Evolutionary conservation across 2,329 filamentous ascomycete species (phyloP), one percentile per base, ranked within the genome.

Genomic region (Westerdykella aurantiaca): DNA sequence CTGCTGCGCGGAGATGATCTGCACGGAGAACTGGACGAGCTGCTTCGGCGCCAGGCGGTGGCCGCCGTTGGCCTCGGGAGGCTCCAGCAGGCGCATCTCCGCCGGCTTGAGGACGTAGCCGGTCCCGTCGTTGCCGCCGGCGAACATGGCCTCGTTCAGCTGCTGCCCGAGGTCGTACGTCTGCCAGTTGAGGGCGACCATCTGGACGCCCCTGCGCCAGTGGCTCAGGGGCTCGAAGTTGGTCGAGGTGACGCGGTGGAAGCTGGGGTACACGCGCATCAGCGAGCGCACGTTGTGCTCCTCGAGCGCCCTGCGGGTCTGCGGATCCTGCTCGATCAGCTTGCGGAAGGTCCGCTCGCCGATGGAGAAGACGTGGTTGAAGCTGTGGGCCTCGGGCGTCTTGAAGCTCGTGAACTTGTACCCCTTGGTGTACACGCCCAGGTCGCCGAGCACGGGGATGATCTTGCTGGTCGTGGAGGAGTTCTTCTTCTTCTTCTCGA

Each of bases 121-220:
- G 2, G 86, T 87, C 44, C 82, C 81, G 69, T 96, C 93, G 11
- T 79, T 83, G 35, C 88, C 88, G 45, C 88, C 87, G 38, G 89
- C 86, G 63, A 96, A 98, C 93, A 98, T 97, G 60, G 93, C 93
- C 55, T 93, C 86, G 64, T 97, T 97, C 66, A 97, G 78, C 63
- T 97, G 91, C 80, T 96, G 93, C 37, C 90, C 88, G 14, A 94
- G 77, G 62, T 97, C 93, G 60, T 94, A 96, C 0, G 90, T 97
- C 69, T 98, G 93, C 91, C 93, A 97, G 69, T 98, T 98, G 50
- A 97, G 76, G 0, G 93, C 93, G 12, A 86, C 89, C 91, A 98
- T 97, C 69, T 98, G 93, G 14, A 96, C 93, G 25, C 93, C 93
- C 35, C 88, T 83, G 41, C 91, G 83, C 93, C 93, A 98, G 64